Conservation (phyloP, 2,329 filamentous ascomycete species). For the Penicillium sp. region DNA sequence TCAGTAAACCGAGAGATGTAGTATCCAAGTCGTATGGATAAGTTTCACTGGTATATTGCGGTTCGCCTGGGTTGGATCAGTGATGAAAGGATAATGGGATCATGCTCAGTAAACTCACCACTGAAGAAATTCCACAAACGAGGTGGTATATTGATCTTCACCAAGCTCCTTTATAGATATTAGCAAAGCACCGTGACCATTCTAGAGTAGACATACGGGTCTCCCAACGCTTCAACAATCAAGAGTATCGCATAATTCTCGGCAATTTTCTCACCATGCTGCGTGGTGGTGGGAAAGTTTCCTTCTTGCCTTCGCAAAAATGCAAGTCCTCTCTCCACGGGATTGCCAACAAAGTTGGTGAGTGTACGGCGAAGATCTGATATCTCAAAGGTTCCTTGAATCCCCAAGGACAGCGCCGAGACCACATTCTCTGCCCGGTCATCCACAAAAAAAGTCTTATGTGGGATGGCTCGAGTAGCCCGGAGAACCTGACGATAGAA, state of each 20-base stretch:
- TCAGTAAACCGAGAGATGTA: slow-evolving; percentile 28
- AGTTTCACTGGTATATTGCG: slow-evolving; percentile 1
- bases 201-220: slow-evolving; percentile 15
- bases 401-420: slow-evolving; percentile 26
- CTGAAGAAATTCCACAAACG: too few relatives aligned
- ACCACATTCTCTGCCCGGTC: slow-evolving; percentile 26
- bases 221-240: slow-evolving; percentile 21
- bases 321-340: slow-evolving; percentile 3
- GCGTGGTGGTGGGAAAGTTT: slow-evolving; percentile 17
- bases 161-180: too few relatives aligned
- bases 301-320: slow-evolving; percentile 3
- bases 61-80: slow-evolving; percentile 15
- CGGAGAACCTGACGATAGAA: slow-evolving; percentile 33
- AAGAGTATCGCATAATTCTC: slow-evolving; percentile 30
- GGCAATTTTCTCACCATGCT: slow-evolving; percentile 16
- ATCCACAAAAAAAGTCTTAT: slow-evolving; percentile 28
- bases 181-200: too few relatives aligned
- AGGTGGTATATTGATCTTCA: too few relatives aligned
- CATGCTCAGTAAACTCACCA: too few relatives aligned
- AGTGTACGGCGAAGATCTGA: slow-evolving; percentile 1
- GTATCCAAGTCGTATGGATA: slow-evolving; percentile 36
- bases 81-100: too few relatives aligned
- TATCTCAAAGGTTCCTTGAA: slow-evolving; percentile 17
- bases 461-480: slow-evolving; percentile 10
- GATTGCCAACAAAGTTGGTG: slow-evolving; percentile 2